These are phyloP conservation scores for Delphinella strobiligena DNA, from an alignment of 2,329 filamentous ascomycete genomes.

Conservation along the genomic window DNA sequence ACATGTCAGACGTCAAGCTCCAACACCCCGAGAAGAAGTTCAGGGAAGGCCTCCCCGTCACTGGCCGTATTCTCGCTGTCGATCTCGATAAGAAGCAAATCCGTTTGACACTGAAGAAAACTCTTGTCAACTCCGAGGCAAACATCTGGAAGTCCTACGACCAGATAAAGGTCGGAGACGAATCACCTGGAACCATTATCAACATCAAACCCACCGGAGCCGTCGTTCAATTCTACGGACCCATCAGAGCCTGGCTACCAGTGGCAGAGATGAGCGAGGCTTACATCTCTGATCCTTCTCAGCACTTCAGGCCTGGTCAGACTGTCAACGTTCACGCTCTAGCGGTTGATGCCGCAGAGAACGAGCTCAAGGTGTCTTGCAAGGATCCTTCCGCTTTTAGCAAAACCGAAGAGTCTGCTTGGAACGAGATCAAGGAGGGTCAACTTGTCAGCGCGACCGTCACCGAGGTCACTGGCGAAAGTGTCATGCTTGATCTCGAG, in stretches of 20 bases:
- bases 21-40: constrained; percentile 97
- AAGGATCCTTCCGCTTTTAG: constrained; percentile 76
- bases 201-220: constrained; percentile 70
- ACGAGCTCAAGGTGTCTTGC: constrained; percentile 77
- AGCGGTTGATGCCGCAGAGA: constrained; percentile 58
- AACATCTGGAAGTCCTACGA: constrained; percentile 67
- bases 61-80: constrained; percentile 71
- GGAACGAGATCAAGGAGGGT: constrained; percentile 62
- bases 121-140: constrained; percentile 77
- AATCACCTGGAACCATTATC: constrained; percentile 76
- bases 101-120: constrained; percentile 86
- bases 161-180: constrained; percentile 60
- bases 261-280: constrained; percentile 97
- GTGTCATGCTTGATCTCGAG: constrained; percentile 56
- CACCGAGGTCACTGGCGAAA: constrained; percentile 31
- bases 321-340: constrained; percentile 85
- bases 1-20: constrained; percentile 76
- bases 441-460: constrained; percentile 63
- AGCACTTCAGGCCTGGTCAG: constrained; percentile 84
- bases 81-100: constrained; percentile 66
- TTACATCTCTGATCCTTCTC: constrained; percentile 75
- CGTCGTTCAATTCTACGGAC: constrained; percentile 83
- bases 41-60: constrained; percentile 72
- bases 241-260: constrained; percentile 74
- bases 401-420: constrained; percentile 59